Evolutionary conservation across 2,329 filamentous ascomycete genomes (phyloP).

Genomic region (Botryosphaeria agaves): DNA sequence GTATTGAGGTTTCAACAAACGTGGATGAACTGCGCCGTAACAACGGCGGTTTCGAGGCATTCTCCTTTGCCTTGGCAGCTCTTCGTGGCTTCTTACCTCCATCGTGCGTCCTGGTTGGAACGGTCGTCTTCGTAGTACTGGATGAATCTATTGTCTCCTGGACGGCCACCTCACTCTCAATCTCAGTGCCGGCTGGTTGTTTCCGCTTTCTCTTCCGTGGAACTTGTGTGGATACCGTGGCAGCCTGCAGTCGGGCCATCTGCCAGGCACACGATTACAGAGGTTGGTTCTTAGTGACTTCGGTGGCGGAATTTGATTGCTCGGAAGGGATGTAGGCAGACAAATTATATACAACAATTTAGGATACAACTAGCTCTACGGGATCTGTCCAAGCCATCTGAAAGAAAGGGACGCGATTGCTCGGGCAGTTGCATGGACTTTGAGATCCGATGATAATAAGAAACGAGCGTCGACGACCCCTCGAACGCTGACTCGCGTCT

Average conservation of each 20-base stretch:
- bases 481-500: too few species aligned
- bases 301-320: neutral
- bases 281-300: neutral
- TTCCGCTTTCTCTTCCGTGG: slow-evolving; percentile 27
- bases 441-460: too few species aligned
- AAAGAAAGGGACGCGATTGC: too few species aligned
- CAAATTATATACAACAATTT: too few species aligned
- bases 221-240: slow-evolving; percentile 29
- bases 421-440: too few species aligned
- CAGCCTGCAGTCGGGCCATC: slow-evolving; percentile 31
- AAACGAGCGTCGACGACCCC: too few species aligned
- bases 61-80: slow-evolving; percentile 19
- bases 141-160: slow-evolving; percentile 1
- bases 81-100: slow-evolving; percentile 34
- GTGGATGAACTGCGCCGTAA: slow-evolving; percentile 28
- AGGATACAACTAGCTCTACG: too few species aligned
- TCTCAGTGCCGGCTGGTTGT: slow-evolving; percentile 7
- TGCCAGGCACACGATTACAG: neutral
- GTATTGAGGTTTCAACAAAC: slow-evolving; percentile 32
- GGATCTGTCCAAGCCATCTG: too few species aligned
- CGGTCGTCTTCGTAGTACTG: slow-evolving; percentile 16
- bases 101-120: slow-evolving; percentile 40
- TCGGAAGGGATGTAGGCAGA: too few species aligned
- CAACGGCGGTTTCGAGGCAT: slow-evolving; percentile 18
- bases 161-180: slow-evolving; percentile 2